These are phyloP conservation scores for Salix suchowensis DNA, from an alignment of 345 rosid species.

Conservation along the genomic window DNA sequence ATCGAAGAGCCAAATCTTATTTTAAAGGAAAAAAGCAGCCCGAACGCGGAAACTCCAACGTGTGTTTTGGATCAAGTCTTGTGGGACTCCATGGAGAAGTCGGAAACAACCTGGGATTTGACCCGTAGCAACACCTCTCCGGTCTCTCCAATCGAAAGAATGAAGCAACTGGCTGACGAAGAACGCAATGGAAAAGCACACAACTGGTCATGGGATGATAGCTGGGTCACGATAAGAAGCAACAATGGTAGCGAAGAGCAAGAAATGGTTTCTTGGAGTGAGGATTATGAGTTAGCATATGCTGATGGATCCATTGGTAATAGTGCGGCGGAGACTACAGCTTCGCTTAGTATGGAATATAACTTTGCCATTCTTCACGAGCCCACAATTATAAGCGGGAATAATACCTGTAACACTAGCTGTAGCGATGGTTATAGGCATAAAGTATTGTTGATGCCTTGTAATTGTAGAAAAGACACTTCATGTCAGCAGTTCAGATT, in stretches of 20 bases:
- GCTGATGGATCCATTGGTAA: neutral
- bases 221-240: constrained; percentile 49
- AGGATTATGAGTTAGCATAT: neutral
- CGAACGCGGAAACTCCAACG: constrained; percentile 32
- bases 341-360: constrained; percentile 8
- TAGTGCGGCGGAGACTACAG: neutral
- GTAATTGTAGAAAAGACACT: neutral
- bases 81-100: constrained; percentile 31
- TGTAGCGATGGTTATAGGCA: neutral
- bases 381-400: neutral
- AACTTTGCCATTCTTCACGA: neutral
- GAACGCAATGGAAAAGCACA: neutral
- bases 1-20: neutral
- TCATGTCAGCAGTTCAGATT: neutral
- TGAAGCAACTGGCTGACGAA: constrained; percentile 24
- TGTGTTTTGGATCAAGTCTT: constrained; percentile 29
- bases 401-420: neutral
- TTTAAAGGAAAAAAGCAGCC: neutral
- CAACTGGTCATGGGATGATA: constrained; percentile 36
- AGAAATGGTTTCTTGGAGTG: neutral
- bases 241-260: constrained; percentile 2
- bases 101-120: constrained; percentile 4
- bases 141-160: constrained; percentile 29
- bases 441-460: constrained; percentile 2
- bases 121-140: neutral